Evolutionary conservation across 441 rosid genomes (phyloP), one percentile per base, ranked within the genome.

Genomic region (Omphalea diandra): DNA sequence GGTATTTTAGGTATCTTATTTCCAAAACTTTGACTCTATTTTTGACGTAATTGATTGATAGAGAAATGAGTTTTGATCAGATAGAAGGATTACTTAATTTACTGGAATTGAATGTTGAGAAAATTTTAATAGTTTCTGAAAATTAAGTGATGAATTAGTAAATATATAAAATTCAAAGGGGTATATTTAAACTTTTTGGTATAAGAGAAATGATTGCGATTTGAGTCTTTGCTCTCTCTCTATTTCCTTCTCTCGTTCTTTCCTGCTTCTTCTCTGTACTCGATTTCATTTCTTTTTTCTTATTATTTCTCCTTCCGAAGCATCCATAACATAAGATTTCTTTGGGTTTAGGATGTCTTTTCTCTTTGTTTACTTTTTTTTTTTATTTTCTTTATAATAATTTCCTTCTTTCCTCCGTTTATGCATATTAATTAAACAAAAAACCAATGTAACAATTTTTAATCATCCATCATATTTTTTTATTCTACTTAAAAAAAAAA

Each of bases 171-270:
- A n/a, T n/a, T n/a, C n/a, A n/a, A n/a, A n/a, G n/a, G n/a, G 33
- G 65, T 61, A 78, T 78, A 62, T 68, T 65, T 66, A 63, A 76
- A 61, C 78, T 73, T 74, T 73, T 36, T 43, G 50, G 65, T 56
- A 10, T 58, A 73, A 73, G 73, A 79, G 79, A 80, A 72, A 80
- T 81, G 83, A 79, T 86, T 83, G 84, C 77, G 85, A 82, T 67
- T 83, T 73, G 20, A 38, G 46, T 18, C 43, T 54, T 68, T 50
- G 72, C 62, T 53, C 53, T n/a, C n/a, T n/a, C 44, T 26, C 65
- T 7, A 31, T 14, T 2, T 44, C 56, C 53, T 11, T 47, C 24
- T 15, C 60, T 11, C 17, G 46, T 32, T 66, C 46, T 53, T 33
- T 54, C 62, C 68, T 63, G 59, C 63, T 72, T 54, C 52, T 65